These are phyloP conservation scores for Gnetum montanum DNA, from an alignment of 75 land plant species.

Conservation along the genomic window DNA sequence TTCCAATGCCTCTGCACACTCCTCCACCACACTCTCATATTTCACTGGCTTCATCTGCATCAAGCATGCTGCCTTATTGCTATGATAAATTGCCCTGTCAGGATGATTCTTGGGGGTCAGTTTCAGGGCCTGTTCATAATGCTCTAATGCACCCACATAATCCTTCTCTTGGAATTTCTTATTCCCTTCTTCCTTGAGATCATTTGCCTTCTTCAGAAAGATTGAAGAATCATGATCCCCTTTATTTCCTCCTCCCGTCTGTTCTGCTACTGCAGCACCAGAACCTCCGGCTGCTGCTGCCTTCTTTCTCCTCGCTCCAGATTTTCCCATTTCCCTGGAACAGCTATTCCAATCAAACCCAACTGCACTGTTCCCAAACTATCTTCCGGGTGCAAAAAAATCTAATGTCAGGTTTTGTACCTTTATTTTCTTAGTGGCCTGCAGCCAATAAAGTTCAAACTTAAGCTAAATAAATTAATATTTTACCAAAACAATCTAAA, in stretches of 20 bases:
- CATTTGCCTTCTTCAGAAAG: slow-evolving; percentile 59
- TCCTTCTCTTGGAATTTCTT: slow-evolving; percentile 55
- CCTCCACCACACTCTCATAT: slow-evolving; percentile 52
- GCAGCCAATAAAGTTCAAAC: no score
- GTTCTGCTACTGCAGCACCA: background rate
- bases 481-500: no score
- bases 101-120: slow-evolving; percentile 59
- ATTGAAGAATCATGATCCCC: slow-evolving; percentile 34
- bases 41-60: slow-evolving; percentile 75
- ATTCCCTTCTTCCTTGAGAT: slow-evolving; percentile 78
- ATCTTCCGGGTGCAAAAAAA: no score
- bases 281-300: background rate
- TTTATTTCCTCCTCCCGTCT: slow-evolving; percentile 1
- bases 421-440: no score
- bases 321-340: slow-evolving; percentile 50
- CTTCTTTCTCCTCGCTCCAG: slow-evolving; percentile 64
- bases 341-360: slow-evolving; percentile 12
- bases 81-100: slow-evolving; percentile 73
- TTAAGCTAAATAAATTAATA: no score
- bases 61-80: slow-evolving; percentile 77
- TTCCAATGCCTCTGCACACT: slow-evolving; percentile 64
- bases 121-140: slow-evolving; percentile 54
- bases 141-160: slow-evolving; percentile 53
- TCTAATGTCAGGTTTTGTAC: no score
- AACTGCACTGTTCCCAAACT: no score